phyloP scores from a whole-genome alignment of 495 filamentous ascomycete species.

The Penicillium waksmanii region DNA sequence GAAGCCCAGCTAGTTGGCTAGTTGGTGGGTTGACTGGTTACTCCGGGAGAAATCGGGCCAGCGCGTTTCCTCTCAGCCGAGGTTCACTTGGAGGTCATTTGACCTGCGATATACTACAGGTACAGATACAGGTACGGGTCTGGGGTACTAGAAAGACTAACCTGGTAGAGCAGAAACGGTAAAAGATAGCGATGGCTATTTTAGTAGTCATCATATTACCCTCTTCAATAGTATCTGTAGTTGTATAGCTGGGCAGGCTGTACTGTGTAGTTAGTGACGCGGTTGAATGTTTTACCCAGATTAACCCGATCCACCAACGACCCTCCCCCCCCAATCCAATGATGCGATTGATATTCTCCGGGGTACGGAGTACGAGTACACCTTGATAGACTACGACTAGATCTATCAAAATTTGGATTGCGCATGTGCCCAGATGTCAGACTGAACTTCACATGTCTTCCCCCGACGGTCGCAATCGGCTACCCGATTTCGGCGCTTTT shows the following conservation, averaged over 20 bases:
- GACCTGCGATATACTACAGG: not conserved
- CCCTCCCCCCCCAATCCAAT: not conserved
- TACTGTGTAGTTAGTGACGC: conserved; percentile 1
- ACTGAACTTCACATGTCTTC: not conserved
- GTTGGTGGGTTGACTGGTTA: not conserved
- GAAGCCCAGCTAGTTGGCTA: not conserved
- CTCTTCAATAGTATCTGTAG: not conserved
- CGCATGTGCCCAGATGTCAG: not conserved
- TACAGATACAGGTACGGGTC: not conserved
- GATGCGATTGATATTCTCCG: not conserved
- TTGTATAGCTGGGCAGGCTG: not conserved
- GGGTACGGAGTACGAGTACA: conserved; percentile 16
- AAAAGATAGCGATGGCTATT: conserved; percentile 1
- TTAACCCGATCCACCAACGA: conserved; percentile 8
- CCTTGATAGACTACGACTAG: not conserved
- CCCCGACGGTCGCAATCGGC: conserved; percentile 23
- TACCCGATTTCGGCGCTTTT: conserved; percentile 28
- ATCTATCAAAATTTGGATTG: not conserved
- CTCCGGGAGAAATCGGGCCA: conserved; percentile 35
- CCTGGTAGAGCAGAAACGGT: not conserved
- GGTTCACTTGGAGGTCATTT: conserved; percentile 26
- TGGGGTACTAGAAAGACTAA: not conserved
- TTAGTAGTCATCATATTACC: too few relatives aligned
- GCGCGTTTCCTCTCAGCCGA: conserved; percentile 37
- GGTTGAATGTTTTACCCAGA: conserved; percentile 32